Conservation (phyloP, 768 basidiomycete genomes). For the Serpula lacrymans region DNA sequence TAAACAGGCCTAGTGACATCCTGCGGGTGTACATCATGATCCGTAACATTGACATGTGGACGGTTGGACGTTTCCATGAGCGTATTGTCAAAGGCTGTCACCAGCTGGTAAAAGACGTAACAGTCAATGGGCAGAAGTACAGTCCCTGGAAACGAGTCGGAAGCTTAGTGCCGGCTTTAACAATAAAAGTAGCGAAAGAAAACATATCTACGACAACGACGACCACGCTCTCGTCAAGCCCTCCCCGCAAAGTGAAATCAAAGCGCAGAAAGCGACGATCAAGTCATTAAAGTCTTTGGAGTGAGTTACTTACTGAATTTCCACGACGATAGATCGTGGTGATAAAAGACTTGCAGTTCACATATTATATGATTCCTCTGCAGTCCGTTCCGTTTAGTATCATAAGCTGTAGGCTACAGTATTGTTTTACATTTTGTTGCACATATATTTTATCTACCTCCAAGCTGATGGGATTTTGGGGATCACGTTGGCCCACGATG, state of each 20-base stretch:
- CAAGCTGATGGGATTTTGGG: constrained; percentile 77
- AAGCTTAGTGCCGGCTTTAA: constrained; percentile 18
- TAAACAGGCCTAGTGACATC: constrained; percentile 43
- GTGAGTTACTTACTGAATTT: too few relatives aligned
- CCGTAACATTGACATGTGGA: constrained; percentile 54
- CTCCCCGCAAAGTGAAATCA: constrained; percentile 24
- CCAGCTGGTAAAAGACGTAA: constrained; percentile 32
- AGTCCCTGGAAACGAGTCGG: constrained; percentile 49
- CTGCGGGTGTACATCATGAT: constrained; percentile 48
- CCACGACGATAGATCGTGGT: too few relatives aligned
- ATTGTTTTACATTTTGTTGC: constrained; percentile 3
- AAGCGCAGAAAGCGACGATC: constrained; percentile 27
- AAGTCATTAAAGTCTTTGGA: constrained; percentile 20
- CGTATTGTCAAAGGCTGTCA: constrained; percentile 38
- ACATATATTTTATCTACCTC: constrained; percentile 37
- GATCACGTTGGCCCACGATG: constrained; percentile 65
- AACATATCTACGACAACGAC: constrained; percentile 27
- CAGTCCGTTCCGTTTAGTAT: too few relatives aligned
- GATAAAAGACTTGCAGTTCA: too few relatives aligned
- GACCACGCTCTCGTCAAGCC: constrained; percentile 21
- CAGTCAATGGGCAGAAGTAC: constrained; percentile 30
- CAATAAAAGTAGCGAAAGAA: constrained; percentile 31
- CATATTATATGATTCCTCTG: too few relatives aligned
- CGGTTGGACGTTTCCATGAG: constrained; percentile 38
- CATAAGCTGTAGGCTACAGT: too few relatives aligned